Percentiles rank a stretch among this genome's conserved stretches.
Conservation (phyloP, 73 alveolate genomes). For the Stentor roeselii region DNA sequence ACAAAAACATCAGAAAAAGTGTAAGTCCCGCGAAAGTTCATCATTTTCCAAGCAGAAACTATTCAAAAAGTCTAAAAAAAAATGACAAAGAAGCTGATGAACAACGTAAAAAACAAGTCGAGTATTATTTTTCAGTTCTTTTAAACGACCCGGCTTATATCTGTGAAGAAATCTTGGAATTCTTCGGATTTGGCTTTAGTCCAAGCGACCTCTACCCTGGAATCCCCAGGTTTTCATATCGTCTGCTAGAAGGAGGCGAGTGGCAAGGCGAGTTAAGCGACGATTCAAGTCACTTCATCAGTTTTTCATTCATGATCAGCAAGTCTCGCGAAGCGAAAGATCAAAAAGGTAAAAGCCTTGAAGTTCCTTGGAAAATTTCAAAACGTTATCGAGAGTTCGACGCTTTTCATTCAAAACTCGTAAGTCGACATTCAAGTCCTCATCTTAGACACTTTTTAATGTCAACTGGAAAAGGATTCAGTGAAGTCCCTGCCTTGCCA, state of each 20-base stretch:
- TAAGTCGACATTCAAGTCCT: neutral
- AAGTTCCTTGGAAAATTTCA: neutral
- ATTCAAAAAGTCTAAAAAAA: constrained; percentile 12
- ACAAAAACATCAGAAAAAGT: constrained; percentile 6
- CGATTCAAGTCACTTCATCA: constrained; percentile 13
- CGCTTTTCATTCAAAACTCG: neutral
- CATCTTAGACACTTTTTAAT: constrained; percentile 6
- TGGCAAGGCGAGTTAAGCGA: neutral
- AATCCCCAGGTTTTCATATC: neutral
- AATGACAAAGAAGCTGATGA: constrained; percentile 20
- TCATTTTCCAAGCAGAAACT: constrained; percentile 19
- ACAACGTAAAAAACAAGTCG: neutral
- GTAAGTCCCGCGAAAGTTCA: constrained; percentile 22
- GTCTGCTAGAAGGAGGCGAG: neutral
- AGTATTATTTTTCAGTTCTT: neutral
- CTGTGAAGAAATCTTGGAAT: constrained; percentile 1
- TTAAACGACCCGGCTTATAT: constrained; percentile 23
- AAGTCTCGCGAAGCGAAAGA: too few species aligned
- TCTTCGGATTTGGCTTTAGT: neutral
- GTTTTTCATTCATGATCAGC: neutral
- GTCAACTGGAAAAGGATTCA: neutral
- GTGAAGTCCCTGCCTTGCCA: neutral
- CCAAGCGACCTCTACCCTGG: too few species aligned
- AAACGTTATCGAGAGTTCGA: constrained; percentile 17
- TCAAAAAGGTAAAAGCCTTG: neutral